Base-by-base conservation (phyloP, 805 yeast species). In the Metschnikowia proteae region DNA sequence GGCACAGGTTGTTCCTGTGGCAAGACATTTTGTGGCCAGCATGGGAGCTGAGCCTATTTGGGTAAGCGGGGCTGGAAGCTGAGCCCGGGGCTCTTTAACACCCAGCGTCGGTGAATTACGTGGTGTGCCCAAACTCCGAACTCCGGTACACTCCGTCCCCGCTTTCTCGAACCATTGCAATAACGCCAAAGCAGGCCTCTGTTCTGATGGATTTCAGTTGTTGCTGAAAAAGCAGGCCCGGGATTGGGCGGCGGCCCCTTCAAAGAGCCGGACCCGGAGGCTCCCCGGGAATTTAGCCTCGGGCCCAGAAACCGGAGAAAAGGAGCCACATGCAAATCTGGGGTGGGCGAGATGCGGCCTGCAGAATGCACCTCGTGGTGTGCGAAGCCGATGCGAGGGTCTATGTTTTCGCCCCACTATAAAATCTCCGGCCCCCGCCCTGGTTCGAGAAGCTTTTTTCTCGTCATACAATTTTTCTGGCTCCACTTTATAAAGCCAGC, bases 241-340 rank as follows among this genome's bases (percentile, higher is more conserved):
- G 46, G 32, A 6, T 6, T 28, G 28, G 39, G 39, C 22, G 6
- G n/a, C 1, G 6, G 6, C 5, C 10, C n/a, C 10, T 17, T 7
- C 1, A n/a, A 13, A 27, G 32, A 11, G 8, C 17, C n/a, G 23
- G 11, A 25, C n/a, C 45, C 37, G 45, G 5, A 23, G 28, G 4
- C 7, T 11, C 25, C 39, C 46, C 39, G 39, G 45, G 28, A 5
- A 13, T 11, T 8, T 7, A n/a, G 23, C 46, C 46, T 43, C 46
- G 46, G 38, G 23, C 26, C 23, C 29, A 11, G n/a, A 13, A 28
- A 39, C 40, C 46, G 46, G 39, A 23, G 39, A 30, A 42, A 42
- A 33, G 49, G 52, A 50, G 23, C 54, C 54, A 51, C 54, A 48
- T 51, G 54, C 54, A 48, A 51, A 51, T 48, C 54, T 43, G 52